Conservation (phyloP, 352 stramenopile species). For the Phytophthora kernoviae region DNA sequence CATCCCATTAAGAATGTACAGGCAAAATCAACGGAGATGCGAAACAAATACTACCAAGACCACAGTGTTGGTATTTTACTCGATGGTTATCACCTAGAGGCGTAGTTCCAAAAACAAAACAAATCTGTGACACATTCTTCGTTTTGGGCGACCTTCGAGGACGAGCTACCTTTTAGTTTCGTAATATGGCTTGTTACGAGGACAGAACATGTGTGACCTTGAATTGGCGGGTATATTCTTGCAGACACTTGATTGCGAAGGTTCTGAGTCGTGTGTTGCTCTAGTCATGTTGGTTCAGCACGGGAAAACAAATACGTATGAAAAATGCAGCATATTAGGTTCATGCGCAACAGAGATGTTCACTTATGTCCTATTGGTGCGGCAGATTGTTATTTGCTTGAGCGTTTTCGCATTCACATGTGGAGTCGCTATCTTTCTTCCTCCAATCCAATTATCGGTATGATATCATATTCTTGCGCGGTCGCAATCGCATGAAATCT, state of each 20-base stretch:
- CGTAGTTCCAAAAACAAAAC: constrained; percentile 1
- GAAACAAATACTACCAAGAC: background rate
- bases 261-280: background rate
- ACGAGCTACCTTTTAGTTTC: constrained; percentile 5
- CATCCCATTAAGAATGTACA: constrained; percentile 9
- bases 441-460: constrained; percentile 4
- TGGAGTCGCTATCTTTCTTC: constrained; percentile 6
- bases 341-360: constrained; percentile 18
- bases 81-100: background rate
- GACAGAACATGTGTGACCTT: constrained; percentile 12
- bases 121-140: constrained; percentile 6
- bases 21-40: background rate
- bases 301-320: constrained; percentile 17
- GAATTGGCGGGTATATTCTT: constrained; percentile 7
- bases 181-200: constrained; percentile 10
- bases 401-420: constrained; percentile 11
- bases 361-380: constrained; percentile 15
- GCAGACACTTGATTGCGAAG: constrained; percentile 1
- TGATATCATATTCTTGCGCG: constrained; percentile 9
- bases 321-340: constrained; percentile 14
- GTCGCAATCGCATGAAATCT: background rate
- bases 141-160: background rate
- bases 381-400: constrained; percentile 13
- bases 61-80: background rate
- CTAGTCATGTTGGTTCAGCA: constrained; percentile 20